Conservation (phyloP, 208 protist genomes). For the Acanthamoeba castellanii region DNA sequence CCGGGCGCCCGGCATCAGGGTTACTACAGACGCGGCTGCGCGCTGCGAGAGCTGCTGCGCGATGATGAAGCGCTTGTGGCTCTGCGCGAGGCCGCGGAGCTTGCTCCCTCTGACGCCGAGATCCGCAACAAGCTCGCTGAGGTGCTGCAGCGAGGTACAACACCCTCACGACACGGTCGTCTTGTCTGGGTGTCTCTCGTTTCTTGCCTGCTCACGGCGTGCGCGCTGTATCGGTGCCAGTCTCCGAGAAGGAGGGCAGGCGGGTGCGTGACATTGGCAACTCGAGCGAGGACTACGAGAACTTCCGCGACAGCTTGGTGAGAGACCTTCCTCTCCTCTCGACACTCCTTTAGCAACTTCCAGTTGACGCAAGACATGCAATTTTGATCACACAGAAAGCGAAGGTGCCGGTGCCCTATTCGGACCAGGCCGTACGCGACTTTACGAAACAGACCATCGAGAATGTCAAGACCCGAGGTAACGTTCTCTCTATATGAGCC, state of each 20-base stretch:
- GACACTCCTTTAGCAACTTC: neutral
- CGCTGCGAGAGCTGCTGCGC: constrained; percentile 27
- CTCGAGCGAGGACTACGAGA: constrained; percentile 1
- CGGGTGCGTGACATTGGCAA: constrained; percentile 1
- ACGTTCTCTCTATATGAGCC: too few species aligned
- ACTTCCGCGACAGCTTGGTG: neutral
- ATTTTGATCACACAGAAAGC: neutral
- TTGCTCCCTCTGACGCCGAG: neutral
- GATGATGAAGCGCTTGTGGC: neutral
- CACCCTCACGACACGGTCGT: neutral
- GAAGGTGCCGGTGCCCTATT: neutral
- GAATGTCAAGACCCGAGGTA: neutral
- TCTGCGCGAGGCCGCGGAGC: neutral
- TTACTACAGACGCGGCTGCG: constrained; percentile 7
- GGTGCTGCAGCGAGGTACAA: constrained; percentile 1
- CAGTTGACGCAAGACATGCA: too few species aligned
- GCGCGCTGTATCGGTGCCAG: neutral
- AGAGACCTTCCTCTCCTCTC: neutral
- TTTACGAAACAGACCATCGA: neutral
- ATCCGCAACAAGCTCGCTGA: constrained; percentile 1
- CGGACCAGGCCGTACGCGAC: neutral
- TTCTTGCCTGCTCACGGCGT: neutral
- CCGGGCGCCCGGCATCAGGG: neutral
- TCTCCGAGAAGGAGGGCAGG: neutral
- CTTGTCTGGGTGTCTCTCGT: neutral